These are phyloP conservation scores for Globisporangium takayamanum DNA, from an alignment of 352 stramenopile species.

Conservation along the genomic window DNA sequence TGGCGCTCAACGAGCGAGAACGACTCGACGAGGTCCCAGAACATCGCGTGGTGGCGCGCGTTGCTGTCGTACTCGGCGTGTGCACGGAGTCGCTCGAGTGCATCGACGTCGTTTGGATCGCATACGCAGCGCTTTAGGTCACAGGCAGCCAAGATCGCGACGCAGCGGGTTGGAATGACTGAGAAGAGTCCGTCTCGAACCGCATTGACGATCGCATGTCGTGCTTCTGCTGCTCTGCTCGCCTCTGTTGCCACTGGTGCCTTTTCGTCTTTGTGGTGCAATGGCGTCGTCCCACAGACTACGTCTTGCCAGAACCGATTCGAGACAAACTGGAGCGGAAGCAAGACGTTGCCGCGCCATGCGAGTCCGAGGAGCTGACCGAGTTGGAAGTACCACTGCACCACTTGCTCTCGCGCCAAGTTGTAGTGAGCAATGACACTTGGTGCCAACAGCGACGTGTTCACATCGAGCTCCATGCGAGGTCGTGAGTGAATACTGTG, in stretches of 20 bases:
- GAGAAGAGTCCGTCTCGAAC: constrained; percentile 50
- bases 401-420: constrained; percentile 18
- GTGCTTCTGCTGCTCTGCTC: not conserved
- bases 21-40: constrained; percentile 32
- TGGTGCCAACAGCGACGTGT: constrained; percentile 30
- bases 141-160: constrained; percentile 30
- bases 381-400: constrained; percentile 51
- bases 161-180: constrained; percentile 41
- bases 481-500: not conserved
- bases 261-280: not conserved
- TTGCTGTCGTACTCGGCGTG: constrained; percentile 25
- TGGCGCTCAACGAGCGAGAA: constrained; percentile 45
- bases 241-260: not conserved
- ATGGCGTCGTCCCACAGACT: not conserved
- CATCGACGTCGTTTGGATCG: constrained; percentile 24
- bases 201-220: constrained; percentile 21
- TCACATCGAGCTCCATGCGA: constrained; percentile 40
- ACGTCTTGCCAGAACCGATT: constrained; percentile 37
- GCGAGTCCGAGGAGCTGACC: constrained; percentile 56
- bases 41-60: constrained; percentile 26
- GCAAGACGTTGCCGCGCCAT: constrained; percentile 37
- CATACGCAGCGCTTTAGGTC: constrained; percentile 27
- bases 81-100: constrained; percentile 18
- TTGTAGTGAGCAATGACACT: constrained; percentile 12
- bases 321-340: constrained; percentile 53